Evolutionary conservation across 768 basidiomycete genomes (phyloP), one percentile per base, ranked within the genome.

Genomic region (Suillus discolor): DNA sequence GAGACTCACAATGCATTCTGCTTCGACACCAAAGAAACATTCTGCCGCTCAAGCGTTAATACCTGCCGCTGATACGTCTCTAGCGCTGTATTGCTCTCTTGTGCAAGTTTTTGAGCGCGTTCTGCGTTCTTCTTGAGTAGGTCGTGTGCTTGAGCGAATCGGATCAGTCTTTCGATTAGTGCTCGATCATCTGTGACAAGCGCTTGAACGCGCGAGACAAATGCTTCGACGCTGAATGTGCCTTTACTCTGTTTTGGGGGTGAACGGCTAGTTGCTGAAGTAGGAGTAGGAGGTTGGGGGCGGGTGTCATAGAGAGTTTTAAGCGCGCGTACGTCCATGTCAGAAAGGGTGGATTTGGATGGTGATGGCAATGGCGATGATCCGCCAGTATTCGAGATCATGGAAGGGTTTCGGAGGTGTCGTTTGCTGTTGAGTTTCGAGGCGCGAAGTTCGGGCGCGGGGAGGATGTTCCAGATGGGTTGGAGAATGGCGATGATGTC

Each of bases 1-100:
- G 6, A 31, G 28, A 79, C 85, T 66, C 70, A 92, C 91, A 93
- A 68, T 16, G 80, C 79, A 39, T 85, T 81, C 62, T 88, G 84
- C 72, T 83, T 83, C 28, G 81, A 73, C 41, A 82, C 80, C 64
- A 89, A 74, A 11, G 74, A 68, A 69, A 83, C 74, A 69, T 93
- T 89, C 64, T 91, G 84, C 71, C 93, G 92, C 71, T 96, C 93
- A 64, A 97, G 81, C 28, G 83, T 85, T 71, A 85, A 83, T 4
- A 96, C 89, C 73, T 97, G 94, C 78, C 89, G 90, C 80, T 97
- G 93, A 72, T 97, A 97, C 20, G 90, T 94, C 80, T 94, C 93
- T 49, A 97, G 78, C 31, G 90, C 93, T 23, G 73, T 76, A 66
- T 87, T 89, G 47, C 90, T 92, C 61, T 96, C 95, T 75, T 91